Conservation (phyloP, 2,329 filamentous ascomycete species). For the Cladorrhinum sp. region DNA sequence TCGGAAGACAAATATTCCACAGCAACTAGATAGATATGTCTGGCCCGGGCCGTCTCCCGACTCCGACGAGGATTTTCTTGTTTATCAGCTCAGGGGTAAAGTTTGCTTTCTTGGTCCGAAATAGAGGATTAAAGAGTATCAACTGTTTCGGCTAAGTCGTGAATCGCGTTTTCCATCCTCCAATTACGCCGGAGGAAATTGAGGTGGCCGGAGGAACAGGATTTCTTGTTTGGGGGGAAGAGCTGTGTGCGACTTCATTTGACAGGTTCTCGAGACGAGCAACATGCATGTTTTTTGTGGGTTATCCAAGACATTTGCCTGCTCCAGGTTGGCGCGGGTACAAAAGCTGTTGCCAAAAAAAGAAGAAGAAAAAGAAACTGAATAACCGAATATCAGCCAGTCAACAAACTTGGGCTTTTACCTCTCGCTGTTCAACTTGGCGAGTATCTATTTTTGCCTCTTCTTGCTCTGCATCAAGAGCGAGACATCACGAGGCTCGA, state of each 20-base stretch:
- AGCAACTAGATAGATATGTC: slow-evolving; percentile 5
- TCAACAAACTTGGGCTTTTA: neutral
- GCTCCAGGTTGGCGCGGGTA: neutral
- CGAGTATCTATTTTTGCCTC: neutral
- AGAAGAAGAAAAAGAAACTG: neutral
- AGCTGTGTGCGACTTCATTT: neutral
- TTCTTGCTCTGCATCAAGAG: neutral
- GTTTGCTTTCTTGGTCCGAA: neutral
- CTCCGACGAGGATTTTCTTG: neutral
- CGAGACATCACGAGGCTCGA: neutral
- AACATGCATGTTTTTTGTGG: neutral
- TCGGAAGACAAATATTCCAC: neutral
- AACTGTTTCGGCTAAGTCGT: neutral
- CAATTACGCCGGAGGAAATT: neutral
- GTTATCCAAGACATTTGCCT: neutral
- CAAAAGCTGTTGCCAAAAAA: neutral
- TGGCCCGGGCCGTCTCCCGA: slow-evolving; percentile 6
- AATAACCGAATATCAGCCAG: neutral
- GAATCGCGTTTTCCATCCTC: neutral
- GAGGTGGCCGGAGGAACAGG: neutral
- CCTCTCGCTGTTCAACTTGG: neutral
- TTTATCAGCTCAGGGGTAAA: neutral
- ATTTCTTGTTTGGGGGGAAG: neutral
- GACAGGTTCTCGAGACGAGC: neutral
- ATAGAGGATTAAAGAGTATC: neutral